Conservation (phyloP, 306 rosid genomes). For the Gillenia trifoliata region DNA sequence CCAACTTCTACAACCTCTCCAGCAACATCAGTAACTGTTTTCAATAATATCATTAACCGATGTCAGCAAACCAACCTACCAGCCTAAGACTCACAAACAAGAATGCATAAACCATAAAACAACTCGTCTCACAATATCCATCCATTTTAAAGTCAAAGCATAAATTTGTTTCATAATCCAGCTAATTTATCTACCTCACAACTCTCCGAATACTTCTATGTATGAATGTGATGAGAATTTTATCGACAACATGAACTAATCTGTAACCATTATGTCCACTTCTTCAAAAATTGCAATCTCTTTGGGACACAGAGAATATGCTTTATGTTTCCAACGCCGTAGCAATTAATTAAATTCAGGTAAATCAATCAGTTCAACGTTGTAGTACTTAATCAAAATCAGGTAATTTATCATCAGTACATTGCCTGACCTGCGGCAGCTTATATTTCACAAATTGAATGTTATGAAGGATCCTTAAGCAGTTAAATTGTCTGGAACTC, state of each 20-base stretch:
- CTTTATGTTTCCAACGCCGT: background rate
- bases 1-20: conserved; percentile 61
- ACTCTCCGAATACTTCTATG: background rate
- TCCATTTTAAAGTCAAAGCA: background rate
- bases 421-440: no score
- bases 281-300: background rate
- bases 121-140: background rate
- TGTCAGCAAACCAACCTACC: background rate
- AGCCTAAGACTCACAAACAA: background rate
- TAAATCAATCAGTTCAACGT: no score
- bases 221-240: background rate
- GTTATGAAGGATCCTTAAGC: no score
- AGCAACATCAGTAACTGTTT: conserved; percentile 53
- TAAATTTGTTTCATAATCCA: no score
- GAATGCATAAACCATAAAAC: background rate
- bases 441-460: no score
- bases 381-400: no score
- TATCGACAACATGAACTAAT: background rate
- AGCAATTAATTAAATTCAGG: no score
- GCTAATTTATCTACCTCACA: background rate
- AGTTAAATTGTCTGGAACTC: no score
- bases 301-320: background rate
- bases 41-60: background rate
- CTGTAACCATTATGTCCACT: background rate
- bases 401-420: no score